Conservation (phyloP, 164 flowering plant species). For the Liquidambar formosana region DNA sequence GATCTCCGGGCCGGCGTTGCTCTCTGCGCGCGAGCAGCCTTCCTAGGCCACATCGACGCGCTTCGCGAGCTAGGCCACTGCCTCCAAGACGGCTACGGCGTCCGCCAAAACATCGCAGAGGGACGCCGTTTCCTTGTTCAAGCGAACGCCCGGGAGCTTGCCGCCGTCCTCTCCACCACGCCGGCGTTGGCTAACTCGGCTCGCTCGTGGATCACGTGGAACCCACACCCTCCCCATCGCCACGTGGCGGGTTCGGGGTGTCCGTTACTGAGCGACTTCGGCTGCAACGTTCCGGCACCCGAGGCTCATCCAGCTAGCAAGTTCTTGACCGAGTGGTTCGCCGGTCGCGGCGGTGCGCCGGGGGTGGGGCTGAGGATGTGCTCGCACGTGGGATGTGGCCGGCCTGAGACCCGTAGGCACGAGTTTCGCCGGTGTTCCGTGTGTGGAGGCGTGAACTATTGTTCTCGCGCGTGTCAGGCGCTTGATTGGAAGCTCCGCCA, state of each 20-base stretch:
- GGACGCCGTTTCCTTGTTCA: slow-evolving; percentile 62
- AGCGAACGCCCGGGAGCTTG: slow-evolving; percentile 54
- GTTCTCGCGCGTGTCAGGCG: slow-evolving; percentile 96
- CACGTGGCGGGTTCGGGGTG: slow-evolving; percentile 41
- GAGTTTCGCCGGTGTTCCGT: slow-evolving; percentile 93
- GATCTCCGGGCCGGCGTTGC: slow-evolving; percentile 78
- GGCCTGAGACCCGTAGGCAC: slow-evolving; percentile 82
- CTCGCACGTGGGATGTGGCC: slow-evolving; percentile 77
- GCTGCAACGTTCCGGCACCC: slow-evolving; percentile 82
- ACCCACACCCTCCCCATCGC: slow-evolving; percentile 22
- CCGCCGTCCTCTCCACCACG: slow-evolving; percentile 41
- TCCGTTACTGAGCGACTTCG: slow-evolving; percentile 83
- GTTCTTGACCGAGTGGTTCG: slow-evolving; percentile 82
- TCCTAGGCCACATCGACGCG: slow-evolving; percentile 77
- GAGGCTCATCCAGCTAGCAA: slow-evolving; percentile 75
- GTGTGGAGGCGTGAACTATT: slow-evolving; percentile 85
- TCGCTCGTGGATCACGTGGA: slow-evolving; percentile 46
- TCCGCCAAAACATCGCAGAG: slow-evolving; percentile 48
- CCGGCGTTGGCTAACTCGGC: slow-evolving; percentile 17
- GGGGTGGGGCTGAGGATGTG: slow-evolving; percentile 66
- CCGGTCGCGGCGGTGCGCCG: slow-evolving; percentile 23
- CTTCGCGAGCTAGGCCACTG: slow-evolving; percentile 82
- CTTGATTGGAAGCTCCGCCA: slow-evolving; percentile 91
- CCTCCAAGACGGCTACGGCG: slow-evolving; percentile 84
- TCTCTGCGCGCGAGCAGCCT: slow-evolving; percentile 72